Percentiles rank a stretch among this genome's conserved stretches.
Evolutionary conservation across 768 basidiomycete genomes (phyloP).

Genomic region (Gelatoporia subvermispora): DNA sequence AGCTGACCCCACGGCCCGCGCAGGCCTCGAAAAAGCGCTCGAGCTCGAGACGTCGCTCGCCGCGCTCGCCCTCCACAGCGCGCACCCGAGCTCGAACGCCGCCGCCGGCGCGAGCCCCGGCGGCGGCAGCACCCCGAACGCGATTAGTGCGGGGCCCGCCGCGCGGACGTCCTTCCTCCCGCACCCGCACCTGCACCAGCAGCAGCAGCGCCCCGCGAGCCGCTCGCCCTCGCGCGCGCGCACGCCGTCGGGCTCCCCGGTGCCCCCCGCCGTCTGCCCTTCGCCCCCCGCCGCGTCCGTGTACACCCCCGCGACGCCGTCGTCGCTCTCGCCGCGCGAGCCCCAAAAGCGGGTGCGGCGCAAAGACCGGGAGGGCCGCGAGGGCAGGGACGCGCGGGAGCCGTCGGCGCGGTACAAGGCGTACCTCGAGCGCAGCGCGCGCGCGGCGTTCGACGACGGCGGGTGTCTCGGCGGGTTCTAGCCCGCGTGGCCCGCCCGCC

Average conservation of each 20-base stretch:
- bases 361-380: background rate
- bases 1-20: background rate
- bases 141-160: no score
- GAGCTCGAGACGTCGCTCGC: conserved; percentile 12
- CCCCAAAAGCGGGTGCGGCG: conserved; percentile 2
- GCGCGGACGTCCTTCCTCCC: conserved; percentile 19
- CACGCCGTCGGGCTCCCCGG: background rate
- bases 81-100: background rate
- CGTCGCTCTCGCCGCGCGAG: background rate
- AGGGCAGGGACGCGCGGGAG: conserved; percentile 5
- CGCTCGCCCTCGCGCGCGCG: background rate
- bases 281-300: background rate
- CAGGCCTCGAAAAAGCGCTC: conserved; percentile 1
- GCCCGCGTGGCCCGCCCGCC: no score
- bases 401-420: conserved; percentile 10
- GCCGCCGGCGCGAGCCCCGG: background rate
- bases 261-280: background rate
- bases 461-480: conserved; percentile 21
- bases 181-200: conserved; percentile 10
- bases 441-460: conserved; percentile 9
- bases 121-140: background rate
- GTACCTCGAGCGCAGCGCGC: conserved; percentile 9
- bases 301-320: background rate
- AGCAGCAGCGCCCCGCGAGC: background rate
- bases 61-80: conserved; percentile 7